These are phyloP conservation scores for Aurantiochytrium sp. DNA, from an alignment of 108 stramenopile species.

Conservation along the genomic window DNA sequence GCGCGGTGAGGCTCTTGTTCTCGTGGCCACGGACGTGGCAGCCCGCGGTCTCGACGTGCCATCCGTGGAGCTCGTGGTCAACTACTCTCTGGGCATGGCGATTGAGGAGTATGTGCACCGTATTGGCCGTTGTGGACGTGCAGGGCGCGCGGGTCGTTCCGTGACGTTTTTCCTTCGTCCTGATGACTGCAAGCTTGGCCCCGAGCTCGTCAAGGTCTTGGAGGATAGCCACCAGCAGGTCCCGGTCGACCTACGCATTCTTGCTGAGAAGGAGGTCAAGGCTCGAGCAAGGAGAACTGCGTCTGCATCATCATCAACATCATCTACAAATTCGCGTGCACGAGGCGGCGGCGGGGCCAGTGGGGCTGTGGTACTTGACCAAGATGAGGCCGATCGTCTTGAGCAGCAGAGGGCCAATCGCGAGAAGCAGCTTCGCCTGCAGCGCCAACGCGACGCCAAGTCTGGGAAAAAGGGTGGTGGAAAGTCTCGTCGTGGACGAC, in stretches of 20 bases:
- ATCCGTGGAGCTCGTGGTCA: slow-evolving; percentile 90
- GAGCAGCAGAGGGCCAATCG: not conserved
- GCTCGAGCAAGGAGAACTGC: not conserved
- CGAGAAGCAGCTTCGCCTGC: not conserved
- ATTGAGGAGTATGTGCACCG: slow-evolving; percentile 58
- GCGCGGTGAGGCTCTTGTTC: slow-evolving; percentile 65
- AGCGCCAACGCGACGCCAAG: not conserved
- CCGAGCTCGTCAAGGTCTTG: slow-evolving; percentile 78
- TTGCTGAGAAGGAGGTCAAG: not conserved
- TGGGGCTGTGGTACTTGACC: not conserved
- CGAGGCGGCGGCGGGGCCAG: no score
- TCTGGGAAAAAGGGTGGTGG: not conserved
- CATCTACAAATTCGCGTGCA: no score
- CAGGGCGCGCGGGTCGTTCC: slow-evolving; percentile 30
- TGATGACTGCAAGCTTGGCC: slow-evolving; percentile 62
- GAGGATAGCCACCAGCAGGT: slow-evolving; percentile 77
- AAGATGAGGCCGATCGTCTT: not conserved
- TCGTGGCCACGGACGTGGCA: slow-evolving; percentile 97
- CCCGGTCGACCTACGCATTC: slow-evolving; percentile 56
- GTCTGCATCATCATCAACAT: no score
- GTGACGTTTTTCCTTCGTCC: slow-evolving; percentile 49
- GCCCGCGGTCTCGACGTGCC: slow-evolving; percentile 96
- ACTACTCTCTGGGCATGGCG: slow-evolving; percentile 85
- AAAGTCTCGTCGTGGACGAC: not conserved
- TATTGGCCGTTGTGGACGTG: slow-evolving; percentile 62